Evolutionary conservation across 306 rosid genomes (phyloP).

Genomic region (Rosa lucieae): DNA sequence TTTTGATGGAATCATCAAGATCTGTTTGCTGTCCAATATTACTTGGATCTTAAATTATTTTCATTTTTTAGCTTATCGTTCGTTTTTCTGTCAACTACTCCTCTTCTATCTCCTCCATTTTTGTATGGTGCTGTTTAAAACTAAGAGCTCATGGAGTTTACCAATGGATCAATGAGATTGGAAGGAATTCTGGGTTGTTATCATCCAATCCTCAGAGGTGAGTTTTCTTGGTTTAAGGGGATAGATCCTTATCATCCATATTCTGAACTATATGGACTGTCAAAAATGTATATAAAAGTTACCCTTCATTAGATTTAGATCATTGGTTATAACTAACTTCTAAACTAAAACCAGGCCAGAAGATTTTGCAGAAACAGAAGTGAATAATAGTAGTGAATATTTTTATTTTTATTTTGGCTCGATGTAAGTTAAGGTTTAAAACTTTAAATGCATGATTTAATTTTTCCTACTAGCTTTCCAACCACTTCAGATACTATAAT

Average conservation of each 20-base stretch:
- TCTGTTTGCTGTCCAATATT: background rate
- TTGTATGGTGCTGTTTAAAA: background rate
- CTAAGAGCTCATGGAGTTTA: background rate
- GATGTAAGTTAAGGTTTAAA: background rate
- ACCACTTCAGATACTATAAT: background rate
- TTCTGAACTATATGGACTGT: background rate
- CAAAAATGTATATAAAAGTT: background rate
- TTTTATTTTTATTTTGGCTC: background rate
- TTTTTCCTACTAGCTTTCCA: background rate
- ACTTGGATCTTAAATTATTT: background rate
- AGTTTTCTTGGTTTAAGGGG: background rate
- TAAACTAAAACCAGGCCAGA: background rate
- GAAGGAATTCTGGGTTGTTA: background rate
- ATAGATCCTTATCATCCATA: background rate
- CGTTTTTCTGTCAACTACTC: background rate
- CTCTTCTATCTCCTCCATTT: background rate
- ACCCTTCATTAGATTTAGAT: background rate
- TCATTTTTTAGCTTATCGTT: background rate
- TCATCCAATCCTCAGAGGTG: background rate
- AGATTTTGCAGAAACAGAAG: background rate
- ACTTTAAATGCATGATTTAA: background rate
- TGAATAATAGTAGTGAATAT: background rate
- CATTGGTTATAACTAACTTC: background rate
- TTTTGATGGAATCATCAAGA: slow-evolving; percentile 3
- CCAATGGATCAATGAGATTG: background rate